phyloP scores from a whole-genome alignment of 805 yeast species.

The Debaryomyces tyrocola region DNA sequence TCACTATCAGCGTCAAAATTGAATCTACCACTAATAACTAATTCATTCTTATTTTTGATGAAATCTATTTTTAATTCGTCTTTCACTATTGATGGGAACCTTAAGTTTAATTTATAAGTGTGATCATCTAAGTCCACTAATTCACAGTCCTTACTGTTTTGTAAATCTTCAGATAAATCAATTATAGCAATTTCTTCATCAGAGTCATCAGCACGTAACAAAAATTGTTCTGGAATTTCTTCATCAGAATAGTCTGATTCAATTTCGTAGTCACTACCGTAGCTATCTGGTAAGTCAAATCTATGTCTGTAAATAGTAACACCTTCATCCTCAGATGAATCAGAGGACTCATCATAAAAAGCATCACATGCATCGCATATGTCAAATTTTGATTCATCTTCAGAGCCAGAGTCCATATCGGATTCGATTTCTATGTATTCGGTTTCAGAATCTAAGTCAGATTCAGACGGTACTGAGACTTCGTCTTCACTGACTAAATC shows the following conservation, averaged over 20 bases:
- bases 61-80: conserved; percentile 42
- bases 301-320: conserved; percentile 42
- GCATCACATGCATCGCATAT: conserved; percentile 23
- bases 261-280: conserved; percentile 18
- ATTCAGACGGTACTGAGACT: conserved; percentile 19
- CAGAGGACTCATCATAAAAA: conserved; percentile 18
- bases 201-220: conserved; percentile 29
- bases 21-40: conserved; percentile 40
- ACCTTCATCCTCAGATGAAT: conserved; percentile 39
- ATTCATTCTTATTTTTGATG: conserved; percentile 40
- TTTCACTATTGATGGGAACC: conserved; percentile 41
- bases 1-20: conserved; percentile 27
- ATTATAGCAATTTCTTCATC: conserved; percentile 34
- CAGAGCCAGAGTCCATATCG: conserved; percentile 22
- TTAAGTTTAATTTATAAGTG: conserved; percentile 38
- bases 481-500: conserved; percentile 31
- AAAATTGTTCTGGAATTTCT: conserved; percentile 19
- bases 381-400: conserved; percentile 11
- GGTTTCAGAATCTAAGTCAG: conserved; percentile 25
- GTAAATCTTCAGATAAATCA: conserved; percentile 43
- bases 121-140: conserved; percentile 37
- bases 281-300: conserved; percentile 37
- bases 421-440: conserved; percentile 33
- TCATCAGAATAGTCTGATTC: conserved; percentile 40
- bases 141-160: conserved; percentile 45